These are phyloP conservation scores for Pezicula carpinea DNA, from an alignment of 2,329 filamentous ascomycete genomes.

Conservation along the genomic window DNA sequence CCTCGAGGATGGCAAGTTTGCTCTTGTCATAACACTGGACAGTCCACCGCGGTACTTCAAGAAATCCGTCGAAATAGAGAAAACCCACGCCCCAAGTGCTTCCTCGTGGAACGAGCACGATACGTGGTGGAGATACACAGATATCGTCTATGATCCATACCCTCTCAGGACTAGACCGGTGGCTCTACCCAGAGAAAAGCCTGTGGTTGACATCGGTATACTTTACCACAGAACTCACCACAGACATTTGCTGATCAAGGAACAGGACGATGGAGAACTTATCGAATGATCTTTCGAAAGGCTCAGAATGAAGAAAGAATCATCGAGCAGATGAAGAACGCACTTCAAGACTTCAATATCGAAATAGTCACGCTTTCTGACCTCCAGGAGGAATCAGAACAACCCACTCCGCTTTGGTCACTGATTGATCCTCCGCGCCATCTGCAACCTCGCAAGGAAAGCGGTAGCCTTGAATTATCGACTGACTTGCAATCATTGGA, in stretches of 20 bases:
- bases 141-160: slow-evolving; percentile 45
- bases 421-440: slow-evolving; percentile 29
- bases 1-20: slow-evolving; percentile 27
- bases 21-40: slow-evolving; percentile 43
- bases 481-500: slow-evolving; percentile 15
- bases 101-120: slow-evolving; percentile 50
- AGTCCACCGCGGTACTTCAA: slow-evolving; percentile 37
- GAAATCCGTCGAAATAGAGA: slow-evolving; percentile 23
- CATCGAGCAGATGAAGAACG: slow-evolving; percentile 16
- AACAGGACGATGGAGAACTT: slow-evolving; percentile 58
- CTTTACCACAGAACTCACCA: background rate
- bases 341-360: slow-evolving; percentile 70
- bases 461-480: background rate
- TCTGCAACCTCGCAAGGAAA: slow-evolving; percentile 1
- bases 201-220: slow-evolving; percentile 53
- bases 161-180: slow-evolving; percentile 32
- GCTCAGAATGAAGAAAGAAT: slow-evolving; percentile 16
- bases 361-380: slow-evolving; percentile 36
- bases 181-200: slow-evolving; percentile 40
- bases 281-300: slow-evolving; percentile 44
- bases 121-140: slow-evolving; percentile 60
- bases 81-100: slow-evolving; percentile 37
- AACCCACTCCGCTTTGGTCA: slow-evolving; percentile 36
- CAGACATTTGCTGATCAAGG: background rate
- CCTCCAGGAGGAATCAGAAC: slow-evolving; percentile 37